Conservation (phyloP, 306 rosid genomes). For the Cucurbita ficifolia region DNA sequence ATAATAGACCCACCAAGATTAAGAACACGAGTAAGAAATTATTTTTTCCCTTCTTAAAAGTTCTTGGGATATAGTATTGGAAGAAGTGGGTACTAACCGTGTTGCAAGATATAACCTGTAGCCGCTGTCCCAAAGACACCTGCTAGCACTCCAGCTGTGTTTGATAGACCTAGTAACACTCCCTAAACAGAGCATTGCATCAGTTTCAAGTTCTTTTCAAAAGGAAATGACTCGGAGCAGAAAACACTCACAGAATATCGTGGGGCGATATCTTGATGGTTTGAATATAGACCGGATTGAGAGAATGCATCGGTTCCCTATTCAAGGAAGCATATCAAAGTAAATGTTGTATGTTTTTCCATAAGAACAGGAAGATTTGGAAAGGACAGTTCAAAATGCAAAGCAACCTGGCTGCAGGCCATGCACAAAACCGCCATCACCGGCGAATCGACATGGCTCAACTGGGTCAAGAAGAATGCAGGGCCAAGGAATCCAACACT, state of each 20-base stretch:
- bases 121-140: slow-evolving; percentile 99
- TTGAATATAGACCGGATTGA: slow-evolving; percentile 90
- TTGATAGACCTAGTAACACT: slow-evolving; percentile 84
- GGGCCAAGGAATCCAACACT: slow-evolving; percentile 97
- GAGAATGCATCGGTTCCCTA: slow-evolving; percentile 99
- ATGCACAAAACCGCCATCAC: slow-evolving; percentile 83
- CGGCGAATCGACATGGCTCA: slow-evolving; percentile 87
- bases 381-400: slow-evolving; percentile 3
- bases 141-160: slow-evolving; percentile 97
- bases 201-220: neutral
- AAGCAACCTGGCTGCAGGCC: slow-evolving; percentile 92
- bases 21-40: too few species aligned
- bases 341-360: neutral
- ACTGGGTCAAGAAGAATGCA: slow-evolving; percentile 92
- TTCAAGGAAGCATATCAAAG: neutral
- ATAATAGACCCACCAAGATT: neutral
- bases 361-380: neutral
- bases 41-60: neutral
- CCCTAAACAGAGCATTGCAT: slow-evolving; percentile 32
- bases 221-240: neutral
- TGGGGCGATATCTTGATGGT: slow-evolving; percentile 97
- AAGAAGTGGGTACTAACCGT: slow-evolving; percentile 35
- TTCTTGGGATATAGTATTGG: neutral
- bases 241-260: slow-evolving; percentile 70
- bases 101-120: slow-evolving; percentile 89